Base-by-base conservation (phyloP, 2,329 filamentous ascomycete species). In the Beauveria caledonica region DNA sequence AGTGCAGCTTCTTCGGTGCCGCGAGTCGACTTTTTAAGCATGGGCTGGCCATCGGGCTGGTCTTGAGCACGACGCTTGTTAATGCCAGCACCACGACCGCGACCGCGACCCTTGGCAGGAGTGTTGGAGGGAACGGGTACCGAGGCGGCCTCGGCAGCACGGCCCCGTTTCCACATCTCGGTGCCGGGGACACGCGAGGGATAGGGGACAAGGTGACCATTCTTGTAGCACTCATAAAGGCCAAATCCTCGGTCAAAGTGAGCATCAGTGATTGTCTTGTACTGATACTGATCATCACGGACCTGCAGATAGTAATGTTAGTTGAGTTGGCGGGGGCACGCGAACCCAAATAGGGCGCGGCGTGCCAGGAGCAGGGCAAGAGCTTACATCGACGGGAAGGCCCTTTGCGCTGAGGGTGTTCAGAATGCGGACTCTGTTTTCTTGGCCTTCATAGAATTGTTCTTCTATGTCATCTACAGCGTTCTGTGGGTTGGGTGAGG, bases 41-140 rank as follows among this genome's bases (percentile, higher is more conserved):
- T 75, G 1, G 78, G 77, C 63, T 80, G 77, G 23, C 75, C 77
- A 21, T 82, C 80, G 1, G 74, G 74, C 62, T 79, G 77, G 29
- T 77, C 78, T 15, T 76, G 77, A 6, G 80, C 77, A 66, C 77
- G 81, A 25, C 81, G 78, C 71, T 84, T 85, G 62, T 67, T 70
- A 58, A 67, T 68, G 39, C 68, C 71, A n/a, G 45, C 15, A 40
- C 17, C 48, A 52, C 67, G 73, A 50, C 66, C 73, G 66, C 64
- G 69, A 56, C 69, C 74, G 69, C 67, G 70, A 66, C 62, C 68
- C 62, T 64, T 73, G 63, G 63, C 67, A 40, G 68, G 64, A 29
- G 68, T 59, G n/a, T 65, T 59, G 33, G 64, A 62, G 44, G 66
- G 65, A 15, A 68, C 65, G 40, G 68, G 67, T 25, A 68, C 72